Evolutionary conservation across 176 grass and related monocot species (phyloP).

Genomic region (Alloteropsis semialata): DNA sequence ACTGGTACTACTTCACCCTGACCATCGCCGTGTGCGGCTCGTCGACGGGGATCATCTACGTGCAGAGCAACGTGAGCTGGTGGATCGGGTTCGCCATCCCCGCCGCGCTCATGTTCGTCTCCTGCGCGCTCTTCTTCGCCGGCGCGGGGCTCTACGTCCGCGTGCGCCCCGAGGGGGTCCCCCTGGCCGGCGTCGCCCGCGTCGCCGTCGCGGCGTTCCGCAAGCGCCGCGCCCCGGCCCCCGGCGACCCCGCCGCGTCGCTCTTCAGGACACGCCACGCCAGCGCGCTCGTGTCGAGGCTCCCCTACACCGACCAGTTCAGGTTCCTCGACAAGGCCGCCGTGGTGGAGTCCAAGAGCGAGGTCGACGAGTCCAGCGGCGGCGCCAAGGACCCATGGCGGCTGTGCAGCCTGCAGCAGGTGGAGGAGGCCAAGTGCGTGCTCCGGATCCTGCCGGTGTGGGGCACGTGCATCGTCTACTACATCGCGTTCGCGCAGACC

Average conservation of each 20-base stretch:
- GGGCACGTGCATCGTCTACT: constrained; percentile 53
- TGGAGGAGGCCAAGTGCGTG: constrained; percentile 80
- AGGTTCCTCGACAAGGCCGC: constrained; percentile 75
- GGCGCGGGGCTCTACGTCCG: constrained; percentile 55
- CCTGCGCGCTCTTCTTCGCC: constrained; percentile 62
- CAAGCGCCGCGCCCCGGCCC: constrained; percentile 25
- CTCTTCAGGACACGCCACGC: constrained; percentile 52
- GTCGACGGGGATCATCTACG: constrained; percentile 70
- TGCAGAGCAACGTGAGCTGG: constrained; percentile 79
- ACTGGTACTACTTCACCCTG: constrained; percentile 90
- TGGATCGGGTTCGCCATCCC: constrained; percentile 61
- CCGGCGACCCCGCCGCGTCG: neutral
- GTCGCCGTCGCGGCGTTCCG: constrained; percentile 44
- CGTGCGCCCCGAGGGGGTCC: constrained; percentile 57
- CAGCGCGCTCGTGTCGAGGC: constrained; percentile 45
- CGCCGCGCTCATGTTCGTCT: constrained; percentile 50
- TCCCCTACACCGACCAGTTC: constrained; percentile 73
- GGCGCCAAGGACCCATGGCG: constrained; percentile 42
- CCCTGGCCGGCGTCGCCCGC: constrained; percentile 41
- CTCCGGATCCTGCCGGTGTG: constrained; percentile 58
- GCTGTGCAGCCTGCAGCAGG: constrained; percentile 62
- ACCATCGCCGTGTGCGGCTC: constrained; percentile 59
- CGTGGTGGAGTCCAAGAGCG: constrained; percentile 26
- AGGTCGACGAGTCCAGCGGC: constrained; percentile 13
- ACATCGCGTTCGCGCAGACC: constrained; percentile 42